Conservation (phyloP, 2,329 filamentous ascomycete species). For the Colletotrichum sp. region DNA sequence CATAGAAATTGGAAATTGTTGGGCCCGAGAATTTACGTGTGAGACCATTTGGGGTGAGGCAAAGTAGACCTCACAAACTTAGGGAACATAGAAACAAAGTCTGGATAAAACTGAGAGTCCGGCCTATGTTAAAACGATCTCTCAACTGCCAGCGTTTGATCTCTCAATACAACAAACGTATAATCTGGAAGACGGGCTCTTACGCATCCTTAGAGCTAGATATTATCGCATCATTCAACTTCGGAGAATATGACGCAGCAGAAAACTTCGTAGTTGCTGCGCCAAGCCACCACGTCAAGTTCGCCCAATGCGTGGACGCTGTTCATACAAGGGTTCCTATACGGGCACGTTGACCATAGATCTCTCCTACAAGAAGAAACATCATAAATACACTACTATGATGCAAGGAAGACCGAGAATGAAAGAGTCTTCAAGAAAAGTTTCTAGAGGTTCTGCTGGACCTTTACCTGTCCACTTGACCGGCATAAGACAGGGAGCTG, state of each 20-base stretch:
- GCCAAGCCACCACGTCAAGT: neutral
- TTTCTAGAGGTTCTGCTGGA: neutral
- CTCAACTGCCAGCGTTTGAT: too few species aligned
- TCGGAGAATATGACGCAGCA: neutral
- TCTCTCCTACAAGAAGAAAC: neutral
- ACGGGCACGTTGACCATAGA: accelerated
- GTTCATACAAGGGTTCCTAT: neutral
- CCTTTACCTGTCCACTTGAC: neutral
- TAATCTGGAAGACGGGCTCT: neutral
- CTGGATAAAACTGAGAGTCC: too few species aligned
- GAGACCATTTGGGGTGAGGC: too few species aligned
- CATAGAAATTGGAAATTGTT: neutral
- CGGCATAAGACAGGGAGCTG: neutral
- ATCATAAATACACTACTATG: accelerated
- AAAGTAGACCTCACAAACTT: too few species aligned
- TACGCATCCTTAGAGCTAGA: neutral
- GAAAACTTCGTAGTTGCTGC: neutral
- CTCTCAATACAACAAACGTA: too few species aligned
- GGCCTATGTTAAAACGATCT: too few species aligned
- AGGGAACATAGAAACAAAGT: too few species aligned
- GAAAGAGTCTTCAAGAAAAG: neutral
- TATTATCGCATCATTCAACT: neutral
- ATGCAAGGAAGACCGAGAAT: neutral
- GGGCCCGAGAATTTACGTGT: neutral
- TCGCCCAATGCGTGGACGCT: neutral